These are phyloP conservation scores for Beauveria medogensis DNA, from an alignment of 2,329 filamentous ascomycete species.

Conservation along the genomic window DNA sequence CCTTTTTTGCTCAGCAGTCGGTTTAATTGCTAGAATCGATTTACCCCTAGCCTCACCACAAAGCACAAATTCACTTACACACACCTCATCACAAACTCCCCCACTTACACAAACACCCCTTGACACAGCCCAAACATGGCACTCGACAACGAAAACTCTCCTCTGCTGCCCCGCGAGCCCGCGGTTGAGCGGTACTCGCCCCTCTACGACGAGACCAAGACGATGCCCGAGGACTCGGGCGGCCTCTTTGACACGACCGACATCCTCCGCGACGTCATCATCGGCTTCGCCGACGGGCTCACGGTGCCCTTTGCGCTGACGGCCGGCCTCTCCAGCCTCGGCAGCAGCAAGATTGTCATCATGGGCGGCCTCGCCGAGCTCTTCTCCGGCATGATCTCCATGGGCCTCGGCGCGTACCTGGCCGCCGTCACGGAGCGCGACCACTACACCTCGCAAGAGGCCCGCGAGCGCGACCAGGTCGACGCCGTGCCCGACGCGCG, in stretches of 20 bases:
- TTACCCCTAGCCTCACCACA: too few relatives aligned
- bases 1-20: too few relatives aligned
- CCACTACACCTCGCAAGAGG: conserved; percentile 41
- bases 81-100: neutral
- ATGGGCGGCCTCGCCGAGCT: conserved; percentile 68
- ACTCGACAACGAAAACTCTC: conserved; percentile 23
- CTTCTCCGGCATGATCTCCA: conserved; percentile 66
- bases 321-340: conserved; percentile 60
- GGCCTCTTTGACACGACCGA: conserved; percentile 31
- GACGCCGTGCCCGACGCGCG: conserved; percentile 34
- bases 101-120: neutral
- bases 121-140: conserved; percentile 17
- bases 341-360: conserved; percentile 59
- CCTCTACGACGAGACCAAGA: conserved; percentile 16
- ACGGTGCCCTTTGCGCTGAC: conserved; percentile 75
- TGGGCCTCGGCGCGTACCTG: conserved; percentile 69
- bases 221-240: conserved; percentile 15
- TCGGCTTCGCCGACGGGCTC: conserved; percentile 70
- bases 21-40: too few relatives aligned
- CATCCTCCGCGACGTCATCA: conserved; percentile 56
- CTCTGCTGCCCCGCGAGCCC: conserved; percentile 25
- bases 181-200: conserved; percentile 20
- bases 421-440: conserved; percentile 52
- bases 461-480: conserved; percentile 36
- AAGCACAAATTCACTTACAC: neutral